Base-by-base conservation (phyloP, 345 rosid genomes). In the Salix viminalis region DNA sequence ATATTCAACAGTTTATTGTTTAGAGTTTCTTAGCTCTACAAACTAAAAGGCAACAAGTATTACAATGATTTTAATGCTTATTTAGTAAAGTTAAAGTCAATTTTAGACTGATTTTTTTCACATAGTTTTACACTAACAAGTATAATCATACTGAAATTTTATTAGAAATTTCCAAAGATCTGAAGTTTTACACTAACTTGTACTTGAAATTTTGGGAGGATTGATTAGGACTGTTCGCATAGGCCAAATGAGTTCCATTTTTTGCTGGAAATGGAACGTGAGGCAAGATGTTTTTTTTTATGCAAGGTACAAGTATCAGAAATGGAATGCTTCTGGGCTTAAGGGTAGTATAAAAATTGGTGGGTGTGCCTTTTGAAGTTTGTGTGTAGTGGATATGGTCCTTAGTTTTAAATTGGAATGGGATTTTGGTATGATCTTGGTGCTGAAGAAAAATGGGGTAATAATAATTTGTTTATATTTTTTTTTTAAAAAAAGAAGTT, bases 241-340 rank as follows among this genome's bases (percentile, higher is more conserved):
- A 32, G 70, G 34, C 8, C 77, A 75, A 13, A 71, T 24, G 46
- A 60, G n/a, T 36, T 77, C 83, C 83, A 80, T 76, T 67, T 67
- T 19, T 2, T 61, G 15, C 14, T 42, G 46, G 13, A 42, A 42
- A 42, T 42, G 46, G 13, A 42, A 42, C 11, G 46, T 2, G 14
- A 11, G 46, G 14, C 13, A 42, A 2, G 46, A 2, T 2, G 3
- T 2, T 34, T 36, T 36, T 14, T 28, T 15, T 11, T 41, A 9
- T 30, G 74, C 26, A 7, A 72, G 68, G 61, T 69, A 69, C 42
- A 69, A 42, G 44, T n/a, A 36, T 8, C 16, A 19, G 15, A 23
- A n/a, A 23, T 9, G 6, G 64, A 10, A 54, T 54, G 24, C 24
- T 7, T 54, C 24, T 21, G 23, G 23, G 60, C 7, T 21, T 21